Evolutionary conservation across 192 early-diverging fungal genomes (phyloP), one percentile per base, ranked within the genome.

Genomic region (Coemansia sp.): DNA sequence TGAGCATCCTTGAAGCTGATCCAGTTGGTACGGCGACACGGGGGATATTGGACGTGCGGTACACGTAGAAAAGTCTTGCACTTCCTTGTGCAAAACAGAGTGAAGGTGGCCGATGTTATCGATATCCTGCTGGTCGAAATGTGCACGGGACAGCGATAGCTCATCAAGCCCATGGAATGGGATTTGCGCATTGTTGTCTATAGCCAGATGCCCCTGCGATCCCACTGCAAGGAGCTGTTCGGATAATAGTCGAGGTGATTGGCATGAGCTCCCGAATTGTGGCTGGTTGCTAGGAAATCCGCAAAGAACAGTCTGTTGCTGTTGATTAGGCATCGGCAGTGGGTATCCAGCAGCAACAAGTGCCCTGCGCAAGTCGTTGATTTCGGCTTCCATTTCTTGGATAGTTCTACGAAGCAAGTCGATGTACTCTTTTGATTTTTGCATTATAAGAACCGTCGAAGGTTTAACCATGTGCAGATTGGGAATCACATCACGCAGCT

Each of bases 391-490:
- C 73, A 85, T 75, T 53, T 77, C 73, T 41, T 75, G 78, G 34
- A 85, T 78, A 5, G 75, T 75, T 36, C 72, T 60, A 20, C 79
- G 78, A 23, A 85, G 63, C 36, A 78, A 49, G 56, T 81, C 78
- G 45, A 85, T 85, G 20, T 85, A 85, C 21, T 85, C 84, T 34
- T 81, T 81, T 4, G 84, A 72, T 35, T 85, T 85, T 75, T 81
- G 78, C 84, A 85, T 85, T 61, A 85, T 85, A 30, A 81, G 66
- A 9, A 85, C 84, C 0, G 84, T 81, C 8, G 84, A 85, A 39
- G 84, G 76, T 45, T 81, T 85, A 52, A 78, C 75, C 41, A 76
- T 72, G 38, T 76, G 75, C 14, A 85, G 73, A 2, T 76, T 77
- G 4, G 84, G 84, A 21, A 85, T 78, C 6, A 82, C 72, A 15